phyloP scores from a whole-genome alignment of 23 red algal species.

The Gracilaria gracilis region DNA sequence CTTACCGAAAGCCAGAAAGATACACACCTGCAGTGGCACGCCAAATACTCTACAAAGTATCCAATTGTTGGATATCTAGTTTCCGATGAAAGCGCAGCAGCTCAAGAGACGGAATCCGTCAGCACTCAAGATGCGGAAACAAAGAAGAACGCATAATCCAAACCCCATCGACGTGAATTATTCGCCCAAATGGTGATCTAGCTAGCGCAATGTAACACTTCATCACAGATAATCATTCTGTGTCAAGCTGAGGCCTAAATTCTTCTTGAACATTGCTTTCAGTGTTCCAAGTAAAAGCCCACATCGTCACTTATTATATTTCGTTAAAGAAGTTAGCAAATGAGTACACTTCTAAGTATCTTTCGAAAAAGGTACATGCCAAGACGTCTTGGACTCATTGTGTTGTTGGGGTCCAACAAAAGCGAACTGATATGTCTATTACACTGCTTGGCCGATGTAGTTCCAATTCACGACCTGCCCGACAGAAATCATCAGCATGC shows the following conservation, averaged over 20 bases:
- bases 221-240: background rate
- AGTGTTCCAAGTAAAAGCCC: background rate
- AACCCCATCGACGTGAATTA: conserved; percentile 16
- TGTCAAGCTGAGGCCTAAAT: background rate
- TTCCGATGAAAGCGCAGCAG: conserved; percentile 17
- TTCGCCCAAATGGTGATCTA: background rate
- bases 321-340: conserved; percentile 16
- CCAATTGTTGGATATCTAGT: conserved; percentile 88
- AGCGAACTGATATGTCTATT: background rate
- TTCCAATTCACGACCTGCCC: background rate
- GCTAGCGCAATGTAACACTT: conserved; percentile 9
- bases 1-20: conserved; percentile 84
- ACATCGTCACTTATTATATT: background rate
- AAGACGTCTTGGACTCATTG: background rate
- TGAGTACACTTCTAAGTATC: conserved; percentile 6
- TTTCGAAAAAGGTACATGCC: conserved; percentile 1
- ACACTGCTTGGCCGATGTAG: background rate
- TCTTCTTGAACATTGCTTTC: background rate
- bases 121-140: conserved; percentile 19
- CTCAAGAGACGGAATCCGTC: conserved; percentile 16
- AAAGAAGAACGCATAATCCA: conserved; percentile 35
- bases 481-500: background rate
- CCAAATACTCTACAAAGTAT: conserved; percentile 89
- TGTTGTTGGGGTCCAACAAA: background rate
- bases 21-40: conserved; percentile 86